A percentile compares a stretch with the other conserved stretches of the same genome.
Conservation (phyloP, 2,329 filamentous ascomycete species). For the Diatrype stigma region DNA sequence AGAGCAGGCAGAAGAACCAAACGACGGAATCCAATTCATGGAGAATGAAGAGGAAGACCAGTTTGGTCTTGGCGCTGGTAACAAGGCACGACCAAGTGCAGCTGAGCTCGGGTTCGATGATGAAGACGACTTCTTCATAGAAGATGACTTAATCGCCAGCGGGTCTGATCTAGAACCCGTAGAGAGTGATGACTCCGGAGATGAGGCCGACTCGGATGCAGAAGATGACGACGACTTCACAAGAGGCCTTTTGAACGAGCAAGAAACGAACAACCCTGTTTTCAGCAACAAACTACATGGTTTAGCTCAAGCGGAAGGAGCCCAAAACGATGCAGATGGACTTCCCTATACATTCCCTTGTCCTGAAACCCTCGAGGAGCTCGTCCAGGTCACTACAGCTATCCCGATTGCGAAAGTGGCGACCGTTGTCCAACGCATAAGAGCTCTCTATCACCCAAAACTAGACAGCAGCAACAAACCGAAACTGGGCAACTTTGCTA, state of each 20-base stretch:
- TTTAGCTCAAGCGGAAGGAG: conserved; percentile 38
- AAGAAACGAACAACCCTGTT: conserved; percentile 50
- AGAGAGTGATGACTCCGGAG: conserved; percentile 50
- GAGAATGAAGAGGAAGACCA: conserved; percentile 48
- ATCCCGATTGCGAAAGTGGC: conserved; percentile 65
- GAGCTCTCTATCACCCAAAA: conserved; percentile 87
- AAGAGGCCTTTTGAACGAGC: conserved; percentile 59
- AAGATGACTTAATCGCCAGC: conserved; percentile 82
- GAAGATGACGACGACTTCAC: conserved; percentile 67
- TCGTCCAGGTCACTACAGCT: conserved; percentile 62
- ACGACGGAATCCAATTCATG: conserved; percentile 17
- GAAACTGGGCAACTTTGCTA: conserved; percentile 67
- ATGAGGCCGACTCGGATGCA: conserved; percentile 39
- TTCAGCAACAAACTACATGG: conserved; percentile 34
- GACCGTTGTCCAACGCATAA: conserved; percentile 80
- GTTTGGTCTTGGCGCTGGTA: conserved; percentile 57
- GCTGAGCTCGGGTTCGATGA: conserved; percentile 75
- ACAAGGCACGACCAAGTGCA: conserved; percentile 52
- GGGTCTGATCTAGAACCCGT: conserved; percentile 64
- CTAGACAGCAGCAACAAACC: conserved; percentile 80
- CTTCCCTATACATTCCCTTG: conserved; percentile 84
- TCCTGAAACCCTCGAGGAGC: conserved; percentile 70
- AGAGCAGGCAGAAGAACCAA: conserved; percentile 21
- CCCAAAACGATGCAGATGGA: conserved; percentile 46
- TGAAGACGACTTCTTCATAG: conserved; percentile 89